Evolutionary conservation across 2,329 filamentous ascomycete species (phyloP), one percentile per base, ranked within the genome.

Genomic region (Diaporthe velutina): DNA sequence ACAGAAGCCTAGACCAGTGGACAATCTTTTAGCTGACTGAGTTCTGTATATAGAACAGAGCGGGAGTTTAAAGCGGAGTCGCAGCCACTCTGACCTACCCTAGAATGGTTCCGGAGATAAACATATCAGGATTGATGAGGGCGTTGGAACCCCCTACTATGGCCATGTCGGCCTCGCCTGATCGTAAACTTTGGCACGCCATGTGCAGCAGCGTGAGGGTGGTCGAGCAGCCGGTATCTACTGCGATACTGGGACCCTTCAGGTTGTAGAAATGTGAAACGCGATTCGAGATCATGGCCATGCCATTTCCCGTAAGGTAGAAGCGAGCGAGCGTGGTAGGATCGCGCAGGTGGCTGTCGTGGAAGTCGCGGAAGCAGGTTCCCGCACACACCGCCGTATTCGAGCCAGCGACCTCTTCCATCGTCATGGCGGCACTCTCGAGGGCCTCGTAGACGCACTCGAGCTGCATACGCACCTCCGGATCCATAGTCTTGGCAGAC

Each of bases 331-430:
- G 74, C n/a, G 58, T 78, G 60, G 60, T 79, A 54, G 79, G 75
- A 40, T 66, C 61, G 5, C 61, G 61, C 3, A 45, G 25, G 35
- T 66, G 61, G n/a, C 40, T 45, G 33, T 66, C 61, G 61, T 45
- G 42, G 70, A 83, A 84, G 75, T 84, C 83, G 12, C 76, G 77
- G 35, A 80, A 80, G 74, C 80, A 80, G 30, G 81, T 80, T 3
- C 80, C 80, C 7, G 81, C 80, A 33, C 80, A 85, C 1, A 84
- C 82, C 0, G 79, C 81, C 1, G 82, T 84, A 57, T 84, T 79
- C 25, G 76, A 80, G 9, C 80, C 81, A 15, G 78, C 77, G 2
- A 82, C 77, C 71, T 78, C 76, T 30, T 80, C 77, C 19, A 81
- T 76, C 54, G 68, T 45, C 35, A 71, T 52, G 28, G 50, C 68